phyloP scores from a whole-genome alignment of 805 yeast species.

The Blastobotrys robertii region DNA sequence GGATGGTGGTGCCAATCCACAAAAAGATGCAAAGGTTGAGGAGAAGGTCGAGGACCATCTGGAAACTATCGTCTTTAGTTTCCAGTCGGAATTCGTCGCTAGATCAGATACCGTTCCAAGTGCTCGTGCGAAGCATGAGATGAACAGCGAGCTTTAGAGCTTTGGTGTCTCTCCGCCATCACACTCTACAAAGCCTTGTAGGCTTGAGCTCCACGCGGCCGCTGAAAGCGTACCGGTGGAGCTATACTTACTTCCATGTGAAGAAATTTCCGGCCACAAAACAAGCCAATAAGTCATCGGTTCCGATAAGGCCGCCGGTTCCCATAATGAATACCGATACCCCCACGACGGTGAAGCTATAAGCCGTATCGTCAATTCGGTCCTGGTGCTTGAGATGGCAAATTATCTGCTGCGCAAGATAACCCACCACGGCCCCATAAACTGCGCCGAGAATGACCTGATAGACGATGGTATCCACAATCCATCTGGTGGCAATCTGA shows the following conservation, averaged over 20 bases:
- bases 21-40: slow-evolving; percentile 58
- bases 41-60: slow-evolving; percentile 55
- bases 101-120: neutral
- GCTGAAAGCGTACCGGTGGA: neutral
- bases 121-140: too few species aligned
- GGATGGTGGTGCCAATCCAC: slow-evolving; percentile 61
- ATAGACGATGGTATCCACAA: slow-evolving; percentile 48
- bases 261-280: slow-evolving; percentile 67
- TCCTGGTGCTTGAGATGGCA: slow-evolving; percentile 37
- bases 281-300: slow-evolving; percentile 62
- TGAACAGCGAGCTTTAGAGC: too few species aligned
- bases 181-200: too few species aligned
- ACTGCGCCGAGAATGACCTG: slow-evolving; percentile 47
- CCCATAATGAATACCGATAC: slow-evolving; percentile 50
- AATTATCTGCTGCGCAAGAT: slow-evolving; percentile 39
- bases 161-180: too few species aligned
- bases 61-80: slow-evolving; percentile 52
- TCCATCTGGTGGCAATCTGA: slow-evolving; percentile 53
- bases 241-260: slow-evolving; percentile 43
- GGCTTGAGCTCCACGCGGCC: too few species aligned
- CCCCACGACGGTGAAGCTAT: slow-evolving; percentile 43
- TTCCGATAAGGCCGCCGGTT: slow-evolving; percentile 55
- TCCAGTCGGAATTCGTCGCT: slow-evolving; percentile 48
- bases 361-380: slow-evolving; percentile 52
- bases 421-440: slow-evolving; percentile 47